A percentile compares a stretch with the other conserved stretches of the same genome.
phyloP scores from a whole-genome alignment of 805 yeast genomes.

The Teunomyces lycoperdinae region DNA sequence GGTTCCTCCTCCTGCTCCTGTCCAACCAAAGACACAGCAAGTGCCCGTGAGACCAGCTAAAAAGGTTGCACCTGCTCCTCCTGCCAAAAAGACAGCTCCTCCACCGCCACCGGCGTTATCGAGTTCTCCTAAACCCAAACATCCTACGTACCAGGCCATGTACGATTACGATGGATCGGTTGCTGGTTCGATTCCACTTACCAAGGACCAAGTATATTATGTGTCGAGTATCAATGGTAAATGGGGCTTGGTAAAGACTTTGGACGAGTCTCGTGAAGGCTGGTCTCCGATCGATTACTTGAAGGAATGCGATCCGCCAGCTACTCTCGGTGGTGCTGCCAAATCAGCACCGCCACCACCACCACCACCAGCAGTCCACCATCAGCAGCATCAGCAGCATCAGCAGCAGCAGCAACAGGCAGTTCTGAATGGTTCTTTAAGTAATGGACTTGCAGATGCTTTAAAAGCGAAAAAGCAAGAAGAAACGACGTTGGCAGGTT shows the following conservation, averaged over 20 bases:
- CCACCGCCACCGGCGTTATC: constrained; percentile 48
- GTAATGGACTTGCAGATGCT: constrained; percentile 67
- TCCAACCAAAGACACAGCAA: constrained; percentile 9
- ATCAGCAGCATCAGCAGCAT: constrained; percentile 17
- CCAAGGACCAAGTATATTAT: constrained; percentile 71
- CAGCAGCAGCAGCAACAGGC: constrained; percentile 19
- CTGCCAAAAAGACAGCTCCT: constrained; percentile 41
- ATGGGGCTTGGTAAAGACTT: constrained; percentile 86
- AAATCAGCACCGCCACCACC: constrained; percentile 37
- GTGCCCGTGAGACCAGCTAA: constrained; percentile 26
- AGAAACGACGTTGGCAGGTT: constrained; percentile 69
- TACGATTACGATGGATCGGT: constrained; percentile 90
- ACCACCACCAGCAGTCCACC: constrained; percentile 21
- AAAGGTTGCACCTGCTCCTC: constrained; percentile 61
- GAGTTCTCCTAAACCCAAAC: constrained; percentile 53
- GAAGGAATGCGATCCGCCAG: constrained; percentile 53
- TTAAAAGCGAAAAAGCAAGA: constrained; percentile 60
- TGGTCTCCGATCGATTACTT: constrained; percentile 98
- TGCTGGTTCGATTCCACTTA: constrained; percentile 72
- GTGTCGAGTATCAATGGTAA: constrained; percentile 78
- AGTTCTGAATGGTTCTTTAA: constrained; percentile 23
- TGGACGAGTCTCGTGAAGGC: constrained; percentile 79
- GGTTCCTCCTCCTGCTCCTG: constrained; percentile 14
- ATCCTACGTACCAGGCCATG: constrained; percentile 79
- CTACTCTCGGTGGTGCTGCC: constrained; percentile 20